Evolutionary conservation across 768 basidiomycete species (phyloP).

Genomic region (Hygrocybe punicea): DNA sequence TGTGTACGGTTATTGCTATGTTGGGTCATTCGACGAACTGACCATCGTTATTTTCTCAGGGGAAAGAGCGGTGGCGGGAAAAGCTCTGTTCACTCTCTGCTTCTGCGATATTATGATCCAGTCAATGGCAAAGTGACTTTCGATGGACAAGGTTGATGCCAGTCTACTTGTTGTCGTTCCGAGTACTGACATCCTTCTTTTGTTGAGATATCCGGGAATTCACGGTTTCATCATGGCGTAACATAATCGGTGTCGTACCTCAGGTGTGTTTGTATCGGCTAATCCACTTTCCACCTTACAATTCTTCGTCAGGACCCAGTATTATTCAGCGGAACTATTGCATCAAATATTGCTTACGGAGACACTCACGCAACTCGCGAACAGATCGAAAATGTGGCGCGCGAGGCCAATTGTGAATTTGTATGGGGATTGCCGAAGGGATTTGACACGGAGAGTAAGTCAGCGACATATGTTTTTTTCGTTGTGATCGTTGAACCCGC

Average conservation of each 20-base stretch:
- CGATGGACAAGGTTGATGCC: conserved; percentile 68
- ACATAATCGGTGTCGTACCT: conserved; percentile 88
- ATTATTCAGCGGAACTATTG: conserved; percentile 89
- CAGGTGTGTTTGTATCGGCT: conserved; percentile 36
- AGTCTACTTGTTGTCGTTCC: conserved; percentile 8
- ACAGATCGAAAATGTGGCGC: conserved; percentile 83
- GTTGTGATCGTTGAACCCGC: neutral
- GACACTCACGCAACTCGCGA: conserved; percentile 68
- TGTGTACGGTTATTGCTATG: conserved; percentile 50
- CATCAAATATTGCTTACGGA: conserved; percentile 92
- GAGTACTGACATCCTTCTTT: neutral
- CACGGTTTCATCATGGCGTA: conserved; percentile 81
- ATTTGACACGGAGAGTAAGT: conserved; percentile 86
- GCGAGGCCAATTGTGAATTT: conserved; percentile 93
- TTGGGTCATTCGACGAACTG: conserved; percentile 3
- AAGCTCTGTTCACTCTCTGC: conserved; percentile 83
- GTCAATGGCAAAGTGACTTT: conserved; percentile 77
- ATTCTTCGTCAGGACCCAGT: conserved; percentile 57
- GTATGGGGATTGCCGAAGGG: conserved; percentile 92
- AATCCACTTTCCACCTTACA: neutral
- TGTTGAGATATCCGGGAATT: conserved; percentile 79
- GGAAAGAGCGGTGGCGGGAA: conserved; percentile 94
- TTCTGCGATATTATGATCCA: conserved; percentile 88
- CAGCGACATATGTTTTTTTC: neutral
- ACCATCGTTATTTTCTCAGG: conserved; percentile 37